These are phyloP conservation scores for Kodamaea sagamina DNA, from an alignment of 805 yeast species.

Conservation along the genomic window DNA sequence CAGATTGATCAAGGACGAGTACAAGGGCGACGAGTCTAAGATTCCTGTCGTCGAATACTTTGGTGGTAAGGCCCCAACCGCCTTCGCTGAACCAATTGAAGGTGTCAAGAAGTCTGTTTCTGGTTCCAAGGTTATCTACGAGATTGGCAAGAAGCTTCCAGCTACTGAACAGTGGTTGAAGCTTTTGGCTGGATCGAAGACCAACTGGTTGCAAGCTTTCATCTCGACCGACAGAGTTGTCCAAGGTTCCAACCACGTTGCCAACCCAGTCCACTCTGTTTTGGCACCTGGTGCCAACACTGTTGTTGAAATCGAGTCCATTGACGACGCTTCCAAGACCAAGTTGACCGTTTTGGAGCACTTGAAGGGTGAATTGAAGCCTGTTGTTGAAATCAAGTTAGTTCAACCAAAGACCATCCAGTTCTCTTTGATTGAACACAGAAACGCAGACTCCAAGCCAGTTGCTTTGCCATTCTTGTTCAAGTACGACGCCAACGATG, in stretches of 20 bases:
- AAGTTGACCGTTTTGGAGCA: constrained; percentile 66
- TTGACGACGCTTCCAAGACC: constrained; percentile 53
- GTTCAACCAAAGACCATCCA: constrained; percentile 55
- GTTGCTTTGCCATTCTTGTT: constrained; percentile 77
- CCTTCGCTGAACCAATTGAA: constrained; percentile 23
- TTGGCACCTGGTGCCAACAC: constrained; percentile 70
- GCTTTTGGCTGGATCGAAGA: constrained; percentile 73
- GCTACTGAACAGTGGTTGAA: constrained; percentile 63
- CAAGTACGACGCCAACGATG: constrained; percentile 78
- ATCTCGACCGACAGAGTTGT: constrained; percentile 76
- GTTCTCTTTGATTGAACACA: constrained; percentile 78
- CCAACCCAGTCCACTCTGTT: constrained; percentile 78
- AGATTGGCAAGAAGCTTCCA: constrained; percentile 39
- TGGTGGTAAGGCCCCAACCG: constrained; percentile 57
- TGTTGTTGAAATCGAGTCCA: constrained; percentile 58
- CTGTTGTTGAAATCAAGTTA: constrained; percentile 65
- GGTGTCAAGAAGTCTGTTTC: constrained; percentile 37
- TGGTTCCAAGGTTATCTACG: constrained; percentile 31
- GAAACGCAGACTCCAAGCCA: constrained; percentile 77
- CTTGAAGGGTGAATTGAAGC: constrained; percentile 67
- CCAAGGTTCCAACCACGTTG: constrained; percentile 77
- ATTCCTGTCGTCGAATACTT: constrained; percentile 91
- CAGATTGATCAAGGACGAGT: constrained; percentile 65
- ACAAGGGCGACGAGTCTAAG: constrained; percentile 64
- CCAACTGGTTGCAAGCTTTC: constrained; percentile 91